Percentiles rank a stretch among this genome's conserved stretches.
These are phyloP conservation scores for Malassezia slooffiae DNA, from an alignment of 1,284 basidiomycete species.

Conservation along the genomic window DNA sequence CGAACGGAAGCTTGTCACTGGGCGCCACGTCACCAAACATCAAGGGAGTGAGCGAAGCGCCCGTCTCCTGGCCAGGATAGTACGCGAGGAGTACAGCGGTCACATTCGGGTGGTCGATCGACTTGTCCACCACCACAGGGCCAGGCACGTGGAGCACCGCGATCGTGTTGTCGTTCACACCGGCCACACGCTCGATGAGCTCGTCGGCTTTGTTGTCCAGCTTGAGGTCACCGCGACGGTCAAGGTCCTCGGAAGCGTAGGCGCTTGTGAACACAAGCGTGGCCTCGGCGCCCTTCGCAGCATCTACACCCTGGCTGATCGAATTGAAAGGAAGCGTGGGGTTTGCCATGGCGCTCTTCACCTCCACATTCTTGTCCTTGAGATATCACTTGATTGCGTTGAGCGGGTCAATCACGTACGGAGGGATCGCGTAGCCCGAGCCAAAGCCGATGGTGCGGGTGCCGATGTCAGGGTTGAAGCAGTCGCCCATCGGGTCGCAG, in stretches of 20 bases:
- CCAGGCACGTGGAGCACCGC: constrained; percentile 32
- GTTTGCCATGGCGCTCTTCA: constrained; percentile 19
- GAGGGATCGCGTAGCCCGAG: constrained; percentile 51
- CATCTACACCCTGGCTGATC: no score
- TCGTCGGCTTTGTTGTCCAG: constrained; percentile 65
- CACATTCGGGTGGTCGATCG: constrained; percentile 32
- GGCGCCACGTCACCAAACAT: constrained; percentile 35
- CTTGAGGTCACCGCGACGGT: constrained; percentile 59
- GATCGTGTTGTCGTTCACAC: constrained; percentile 32
- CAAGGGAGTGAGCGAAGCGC: constrained; percentile 25
- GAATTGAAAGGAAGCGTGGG: no score
- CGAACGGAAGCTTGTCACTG: constrained; percentile 30
- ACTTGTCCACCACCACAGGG: constrained; percentile 28
- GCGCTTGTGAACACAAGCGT: constrained; percentile 57
- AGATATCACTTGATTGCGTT: constrained; percentile 59
- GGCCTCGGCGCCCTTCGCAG: constrained; percentile 40
- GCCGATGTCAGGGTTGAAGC: constrained; percentile 52
- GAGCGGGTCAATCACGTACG: constrained; percentile 51
- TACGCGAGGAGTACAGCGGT: constrained; percentile 32
- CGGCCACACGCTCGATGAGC: constrained; percentile 26
- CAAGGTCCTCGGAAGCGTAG: constrained; percentile 23
- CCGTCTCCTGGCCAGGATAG: constrained; percentile 30
- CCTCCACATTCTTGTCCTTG: constrained; percentile 56
- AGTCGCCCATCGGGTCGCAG: no score
- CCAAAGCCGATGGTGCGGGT: constrained; percentile 75